These are phyloP conservation scores for Hypoxylon fragiforme DNA, from an alignment of 495 filamentous ascomycete genomes.

Conservation along the genomic window DNA sequence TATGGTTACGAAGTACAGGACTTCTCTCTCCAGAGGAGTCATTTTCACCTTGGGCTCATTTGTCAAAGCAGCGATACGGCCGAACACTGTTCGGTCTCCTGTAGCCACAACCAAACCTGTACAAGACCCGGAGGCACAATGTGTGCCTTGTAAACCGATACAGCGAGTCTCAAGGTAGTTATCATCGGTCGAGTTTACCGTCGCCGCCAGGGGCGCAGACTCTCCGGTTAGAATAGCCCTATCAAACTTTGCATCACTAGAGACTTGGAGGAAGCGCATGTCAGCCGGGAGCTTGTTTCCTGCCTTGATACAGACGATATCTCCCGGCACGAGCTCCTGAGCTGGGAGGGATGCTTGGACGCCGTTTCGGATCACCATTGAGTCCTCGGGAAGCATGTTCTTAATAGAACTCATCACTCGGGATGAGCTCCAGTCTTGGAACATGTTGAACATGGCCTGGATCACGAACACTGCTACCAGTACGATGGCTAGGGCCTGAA, in stretches of 20 bases:
- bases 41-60: constrained; percentile 61
- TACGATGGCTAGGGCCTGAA: constrained; percentile 63
- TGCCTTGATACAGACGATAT: constrained; percentile 62
- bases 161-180: constrained; percentile 77
- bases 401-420: constrained; percentile 68
- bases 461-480: constrained; percentile 65
- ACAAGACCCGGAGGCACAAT: constrained; percentile 67
- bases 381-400: constrained; percentile 69
- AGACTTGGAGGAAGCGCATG: constrained; percentile 64
- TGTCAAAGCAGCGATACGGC: constrained; percentile 69
- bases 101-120: constrained; percentile 63
- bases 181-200: constrained; percentile 62
- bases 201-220: constrained; percentile 62
- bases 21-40: constrained; percentile 69
- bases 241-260: constrained; percentile 71
- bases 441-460: constrained; percentile 70
- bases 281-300: constrained; percentile 73
- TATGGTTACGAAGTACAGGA: constrained; percentile 66
- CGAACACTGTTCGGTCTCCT: constrained; percentile 64
- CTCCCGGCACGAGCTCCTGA: constrained; percentile 67
- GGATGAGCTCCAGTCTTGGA: constrained; percentile 64
- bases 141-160: constrained; percentile 73
- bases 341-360: constrained; percentile 51
- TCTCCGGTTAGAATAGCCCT: constrained; percentile 69
- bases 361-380: constrained; percentile 63